Conservation (phyloP, 495 filamentous ascomycete species). For the Bacidia gigantensis region DNA sequence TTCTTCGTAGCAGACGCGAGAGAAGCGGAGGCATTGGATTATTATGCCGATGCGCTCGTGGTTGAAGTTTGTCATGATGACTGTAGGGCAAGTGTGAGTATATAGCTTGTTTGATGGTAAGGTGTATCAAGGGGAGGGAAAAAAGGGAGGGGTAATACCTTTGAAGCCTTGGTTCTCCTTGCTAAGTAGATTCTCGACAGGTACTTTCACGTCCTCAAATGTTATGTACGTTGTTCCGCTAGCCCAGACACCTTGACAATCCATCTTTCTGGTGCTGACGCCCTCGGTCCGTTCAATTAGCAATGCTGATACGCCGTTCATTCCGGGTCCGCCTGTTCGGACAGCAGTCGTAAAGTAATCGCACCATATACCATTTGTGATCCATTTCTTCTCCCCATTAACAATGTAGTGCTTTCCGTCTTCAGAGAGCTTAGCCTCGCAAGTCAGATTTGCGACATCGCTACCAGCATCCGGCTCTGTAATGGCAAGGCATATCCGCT, state of each 20-base stretch:
- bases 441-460: slow-evolving; percentile 89
- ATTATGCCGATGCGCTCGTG: slow-evolving; percentile 97
- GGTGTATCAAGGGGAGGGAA: too few species aligned
- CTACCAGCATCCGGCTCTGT: slow-evolving; percentile 71
- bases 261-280: slow-evolving; percentile 87
- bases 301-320: slow-evolving; percentile 81
- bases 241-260: slow-evolving; percentile 95
- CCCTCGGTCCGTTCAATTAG: slow-evolving; percentile 79
- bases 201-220: slow-evolving; percentile 97
- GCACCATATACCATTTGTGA: slow-evolving; percentile 91
- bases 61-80: slow-evolving; percentile 99
- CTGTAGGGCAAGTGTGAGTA: slow-evolving; percentile 30
- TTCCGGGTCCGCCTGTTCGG: slow-evolving; percentile 70
- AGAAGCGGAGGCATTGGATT: slow-evolving; percentile 92
- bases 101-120: slow-evolving; percentile 13
- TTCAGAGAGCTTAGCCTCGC: slow-evolving; percentile 81
- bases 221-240: slow-evolving; percentile 93
- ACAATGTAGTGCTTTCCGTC: slow-evolving; percentile 99
- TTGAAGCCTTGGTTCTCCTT: slow-evolving; percentile 99
- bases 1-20: slow-evolving; percentile 94
- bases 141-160: slow-evolving; percentile 29
- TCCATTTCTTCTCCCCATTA: slow-evolving; percentile 99
- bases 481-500: slow-evolving; percentile 84
- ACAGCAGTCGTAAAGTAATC: slow-evolving; percentile 98
- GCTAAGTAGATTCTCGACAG: slow-evolving; percentile 92